Conservation (phyloP, 2,329 filamentous ascomycete species). For the Calonectria ilicicola region DNA sequence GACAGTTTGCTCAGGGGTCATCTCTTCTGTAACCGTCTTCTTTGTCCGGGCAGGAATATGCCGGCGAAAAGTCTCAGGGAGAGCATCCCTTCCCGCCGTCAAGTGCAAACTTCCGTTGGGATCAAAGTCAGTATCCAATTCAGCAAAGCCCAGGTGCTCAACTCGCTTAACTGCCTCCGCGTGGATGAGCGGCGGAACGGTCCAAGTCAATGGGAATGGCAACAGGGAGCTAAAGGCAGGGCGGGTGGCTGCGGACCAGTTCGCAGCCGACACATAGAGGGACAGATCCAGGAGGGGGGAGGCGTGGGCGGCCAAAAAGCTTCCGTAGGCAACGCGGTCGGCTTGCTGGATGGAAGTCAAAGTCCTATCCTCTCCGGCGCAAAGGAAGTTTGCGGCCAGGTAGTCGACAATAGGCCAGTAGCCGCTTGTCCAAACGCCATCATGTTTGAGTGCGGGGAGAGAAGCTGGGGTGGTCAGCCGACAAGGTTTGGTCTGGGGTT, state of each 20-base stretch:
- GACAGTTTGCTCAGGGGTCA: slow-evolving; percentile 78
- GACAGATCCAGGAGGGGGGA: slow-evolving; percentile 85
- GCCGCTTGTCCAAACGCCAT: slow-evolving; percentile 67
- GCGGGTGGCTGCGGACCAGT: slow-evolving; percentile 83
- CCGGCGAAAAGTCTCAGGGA: slow-evolving; percentile 54
- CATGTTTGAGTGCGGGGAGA: slow-evolving; percentile 67
- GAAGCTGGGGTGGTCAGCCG: slow-evolving; percentile 55
- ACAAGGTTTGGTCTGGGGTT: slow-evolving; percentile 29
- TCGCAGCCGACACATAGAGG: slow-evolving; percentile 89
- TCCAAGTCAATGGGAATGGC: slow-evolving; percentile 90
- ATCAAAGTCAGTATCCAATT: slow-evolving; percentile 71
- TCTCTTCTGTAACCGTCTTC: slow-evolving; percentile 69
- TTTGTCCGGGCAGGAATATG: slow-evolving; percentile 57
- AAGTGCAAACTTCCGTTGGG: slow-evolving; percentile 52
- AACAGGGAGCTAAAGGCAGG: slow-evolving; percentile 85
- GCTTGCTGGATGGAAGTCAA: slow-evolving; percentile 56
- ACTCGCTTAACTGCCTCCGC: slow-evolving; percentile 77
- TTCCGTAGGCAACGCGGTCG: slow-evolving; percentile 65
- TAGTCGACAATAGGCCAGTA: slow-evolving; percentile 72
- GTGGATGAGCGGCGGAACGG: slow-evolving; percentile 80
- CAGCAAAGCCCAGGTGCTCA: slow-evolving; percentile 75
- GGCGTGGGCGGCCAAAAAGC: slow-evolving; percentile 81
- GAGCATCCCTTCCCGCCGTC: slow-evolving; percentile 50
- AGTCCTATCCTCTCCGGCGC: slow-evolving; percentile 52
- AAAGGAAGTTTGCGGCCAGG: slow-evolving; percentile 55